Evolutionary conservation across 164 flowering plant genomes (phyloP).

Genomic region (Santalum album): DNA sequence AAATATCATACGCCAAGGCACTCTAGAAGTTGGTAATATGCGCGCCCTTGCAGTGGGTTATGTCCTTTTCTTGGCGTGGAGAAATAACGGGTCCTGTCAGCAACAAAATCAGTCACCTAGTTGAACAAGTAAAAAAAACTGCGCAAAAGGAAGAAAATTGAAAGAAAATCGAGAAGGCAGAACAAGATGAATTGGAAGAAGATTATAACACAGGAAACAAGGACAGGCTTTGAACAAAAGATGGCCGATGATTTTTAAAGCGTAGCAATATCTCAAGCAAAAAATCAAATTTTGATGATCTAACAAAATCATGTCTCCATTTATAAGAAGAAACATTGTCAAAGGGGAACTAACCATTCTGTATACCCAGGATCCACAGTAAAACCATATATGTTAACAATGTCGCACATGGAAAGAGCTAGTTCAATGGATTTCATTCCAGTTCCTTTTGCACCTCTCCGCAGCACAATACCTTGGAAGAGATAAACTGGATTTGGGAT

Average conservation of each 20-base stretch:
- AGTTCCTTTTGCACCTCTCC: slow-evolving; percentile 99
- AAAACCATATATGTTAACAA: slow-evolving; percentile 96
- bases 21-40: slow-evolving; percentile 92
- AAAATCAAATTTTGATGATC: not conserved
- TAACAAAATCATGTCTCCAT: not conserved
- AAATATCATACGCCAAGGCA: slow-evolving; percentile 80
- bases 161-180: not conserved
- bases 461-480: slow-evolving; percentile 93
- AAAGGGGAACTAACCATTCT: slow-evolving; percentile 85
- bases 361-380: slow-evolving; percentile 99
- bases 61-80: slow-evolving; percentile 89
- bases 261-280: too few species aligned
- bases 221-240: too few species aligned
- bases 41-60: slow-evolving; percentile 97
- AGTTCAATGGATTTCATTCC: slow-evolving; percentile 98
- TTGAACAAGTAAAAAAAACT: not conserved
- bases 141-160: not conserved
- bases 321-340: not conserved
- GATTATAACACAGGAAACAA: not conserved
- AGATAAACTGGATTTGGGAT: slow-evolving; percentile 97
- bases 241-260: too few species aligned
- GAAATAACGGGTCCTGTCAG: slow-evolving; percentile 84
- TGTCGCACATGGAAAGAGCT: slow-evolving; percentile 97
- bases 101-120: slow-evolving; percentile 2
- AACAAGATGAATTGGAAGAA: not conserved